Evolutionary conservation across 2,329 filamentous ascomycete species (phyloP).

Genomic region (Neofusicoccum ribis): DNA sequence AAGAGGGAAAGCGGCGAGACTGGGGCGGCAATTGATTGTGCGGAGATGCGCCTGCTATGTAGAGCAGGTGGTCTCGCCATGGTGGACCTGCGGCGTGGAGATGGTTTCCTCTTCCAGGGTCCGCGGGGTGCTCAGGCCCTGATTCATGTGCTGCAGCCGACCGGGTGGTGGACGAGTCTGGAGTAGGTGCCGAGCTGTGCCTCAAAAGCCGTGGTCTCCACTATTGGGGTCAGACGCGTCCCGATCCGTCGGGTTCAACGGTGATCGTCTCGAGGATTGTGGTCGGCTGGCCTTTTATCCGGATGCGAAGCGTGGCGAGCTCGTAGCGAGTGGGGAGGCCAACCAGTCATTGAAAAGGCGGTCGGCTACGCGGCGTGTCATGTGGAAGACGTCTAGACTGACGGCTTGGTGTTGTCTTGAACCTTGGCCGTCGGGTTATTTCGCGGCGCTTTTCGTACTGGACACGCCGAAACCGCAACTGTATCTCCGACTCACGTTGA

Average conservation of each 20-base stretch:
- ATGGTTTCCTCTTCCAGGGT: neutral
- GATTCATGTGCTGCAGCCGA: neutral
- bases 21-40: neutral
- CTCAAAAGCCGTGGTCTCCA: neutral
- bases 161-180: neutral
- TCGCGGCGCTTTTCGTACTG: neutral
- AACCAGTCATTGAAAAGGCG: neutral
- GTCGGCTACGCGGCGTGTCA: neutral
- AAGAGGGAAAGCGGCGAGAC: neutral
- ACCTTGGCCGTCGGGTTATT: neutral
- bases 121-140: neutral
- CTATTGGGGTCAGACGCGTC: neutral
- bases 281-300: neutral
- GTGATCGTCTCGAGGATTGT: neutral
- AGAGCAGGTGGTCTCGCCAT: neutral
- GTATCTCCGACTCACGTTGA: neutral
- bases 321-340: neutral
- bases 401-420: neutral
- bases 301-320: neutral
- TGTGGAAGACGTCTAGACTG: neutral
- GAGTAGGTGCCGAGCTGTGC: neutral
- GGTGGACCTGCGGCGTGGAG: neutral
- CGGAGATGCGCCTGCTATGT: too few relatives aligned
- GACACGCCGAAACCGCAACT: neutral
- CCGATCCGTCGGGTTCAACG: neutral